Evolutionary conservation across 1,284 basidiomycete species (phyloP).

Genomic region (Tremellales sp.): DNA sequence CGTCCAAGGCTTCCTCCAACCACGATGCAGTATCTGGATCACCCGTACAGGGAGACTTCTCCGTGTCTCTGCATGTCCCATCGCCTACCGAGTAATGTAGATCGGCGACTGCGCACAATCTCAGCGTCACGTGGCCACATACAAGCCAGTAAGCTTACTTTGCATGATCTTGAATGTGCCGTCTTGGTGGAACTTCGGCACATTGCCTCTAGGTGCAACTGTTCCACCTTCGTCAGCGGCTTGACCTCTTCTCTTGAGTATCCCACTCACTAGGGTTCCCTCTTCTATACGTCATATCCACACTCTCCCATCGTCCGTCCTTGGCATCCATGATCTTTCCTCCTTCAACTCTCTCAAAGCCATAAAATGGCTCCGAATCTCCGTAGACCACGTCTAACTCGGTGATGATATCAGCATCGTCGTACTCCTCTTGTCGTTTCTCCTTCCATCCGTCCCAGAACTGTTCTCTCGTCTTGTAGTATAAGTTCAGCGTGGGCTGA

Average conservation of each 20-base stretch:
- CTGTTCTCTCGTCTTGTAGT: constrained; percentile 58
- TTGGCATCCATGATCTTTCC: constrained; percentile 51
- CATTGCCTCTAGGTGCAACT: constrained; percentile 66
- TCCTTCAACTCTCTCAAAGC: constrained; percentile 68
- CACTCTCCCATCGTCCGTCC: constrained; percentile 36
- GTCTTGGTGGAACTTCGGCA: constrained; percentile 71
- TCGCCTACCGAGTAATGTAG: constrained; percentile 75
- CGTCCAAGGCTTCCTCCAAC: constrained; percentile 65
- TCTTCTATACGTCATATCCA: constrained; percentile 36
- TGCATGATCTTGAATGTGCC: constrained; percentile 87
- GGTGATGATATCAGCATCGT: constrained; percentile 61
- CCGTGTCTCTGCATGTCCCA: constrained; percentile 67
- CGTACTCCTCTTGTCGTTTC: constrained; percentile 53
- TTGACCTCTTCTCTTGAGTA: not conserved
- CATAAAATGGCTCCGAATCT: constrained; percentile 72
- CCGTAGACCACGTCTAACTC: constrained; percentile 85
- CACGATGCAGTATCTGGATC: constrained; percentile 71
- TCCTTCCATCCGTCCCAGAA: constrained; percentile 7
- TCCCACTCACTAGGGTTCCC: constrained; percentile 36
- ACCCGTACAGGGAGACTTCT: constrained; percentile 53
- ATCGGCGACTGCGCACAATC: constrained; percentile 61
- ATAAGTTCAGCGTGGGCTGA: constrained; percentile 59
- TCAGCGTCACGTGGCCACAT: not conserved
- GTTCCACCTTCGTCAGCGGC: not conserved
- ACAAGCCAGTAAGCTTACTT: constrained; percentile 29